Evolutionary conservation across 345 rosid species (phyloP), one percentile per base, ranked within the genome.

Genomic region (Cardiospermum halicacabum): DNA sequence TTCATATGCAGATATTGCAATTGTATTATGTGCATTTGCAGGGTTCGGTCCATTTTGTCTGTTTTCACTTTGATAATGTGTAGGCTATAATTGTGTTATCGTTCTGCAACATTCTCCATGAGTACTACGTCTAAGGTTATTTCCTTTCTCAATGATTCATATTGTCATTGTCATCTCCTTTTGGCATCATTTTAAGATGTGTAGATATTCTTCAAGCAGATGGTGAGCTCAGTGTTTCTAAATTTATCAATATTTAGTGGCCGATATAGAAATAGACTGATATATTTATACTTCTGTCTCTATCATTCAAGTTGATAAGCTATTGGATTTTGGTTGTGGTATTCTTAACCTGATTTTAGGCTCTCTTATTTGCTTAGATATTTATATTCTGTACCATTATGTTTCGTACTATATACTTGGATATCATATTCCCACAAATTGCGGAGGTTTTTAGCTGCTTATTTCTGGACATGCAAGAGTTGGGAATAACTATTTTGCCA

Each of bases 361-460:
- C 53, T 49, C 5, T 45, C 34, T 62, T 24, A 60, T 51, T 27
- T 80, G 26, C 25, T 55, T 65, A 40, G 65, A 39, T 56, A 25
- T 42, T 61, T 69, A 18, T 42, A 36, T 58, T 28, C 42, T 66
- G n/a, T 27, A 27, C 65, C 28, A 19, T 48, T 58, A 51, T 60
- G 47, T 67, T 42, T 58, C 63, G 4, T 60, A 21, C 63, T 6
- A 21, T 74, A 69, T 71, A 65, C 59, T 67, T 69, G 50, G 61
- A 45, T 56, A n/a, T n/a, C n/a, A n/a, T n/a, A 64, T 73, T 60
- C 70, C 57, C 30, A 65, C 51, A 62, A 66, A 67, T 64, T 69
- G 82, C 77, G 69, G 75, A 74, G 45, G 24, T 70, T 36, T 60
- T 68, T 62, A 54, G 54, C 36, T 48, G 73, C 66, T 63, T 66